phyloP scores from a whole-genome alignment of 345 rosid species.

The Aquilaria yunnanensis region DNA sequence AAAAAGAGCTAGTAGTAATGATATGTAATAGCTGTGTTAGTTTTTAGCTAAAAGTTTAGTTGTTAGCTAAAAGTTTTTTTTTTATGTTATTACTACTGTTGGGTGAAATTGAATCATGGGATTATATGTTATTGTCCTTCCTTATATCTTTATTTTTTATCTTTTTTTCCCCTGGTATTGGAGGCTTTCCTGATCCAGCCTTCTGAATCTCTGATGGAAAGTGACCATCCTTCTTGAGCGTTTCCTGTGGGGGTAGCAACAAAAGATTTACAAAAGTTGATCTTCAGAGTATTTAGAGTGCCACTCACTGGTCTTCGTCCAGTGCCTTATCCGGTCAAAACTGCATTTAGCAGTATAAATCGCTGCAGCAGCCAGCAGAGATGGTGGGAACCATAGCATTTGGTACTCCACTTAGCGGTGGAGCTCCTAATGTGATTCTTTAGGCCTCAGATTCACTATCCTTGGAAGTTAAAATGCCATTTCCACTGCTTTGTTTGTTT shows the following conservation, averaged over 20 bases:
- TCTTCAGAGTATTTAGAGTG: slow-evolving; percentile 40
- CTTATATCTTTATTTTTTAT: no score
- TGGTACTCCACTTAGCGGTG: slow-evolving; percentile 50
- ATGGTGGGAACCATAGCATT: slow-evolving; percentile 54
- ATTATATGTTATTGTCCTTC: no score
- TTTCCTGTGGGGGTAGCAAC: neutral
- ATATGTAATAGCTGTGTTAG: no score
- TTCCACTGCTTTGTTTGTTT: slow-evolving; percentile 16
- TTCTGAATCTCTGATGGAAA: slow-evolving; percentile 18
- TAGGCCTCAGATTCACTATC: no score
- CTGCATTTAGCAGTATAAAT: slow-evolving; percentile 58
- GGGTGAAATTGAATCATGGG: no score
- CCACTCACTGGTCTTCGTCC: slow-evolving; percentile 46
- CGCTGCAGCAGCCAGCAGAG: slow-evolving; percentile 62
- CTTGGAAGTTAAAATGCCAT: slow-evolving; percentile 12
- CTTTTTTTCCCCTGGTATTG: no score
- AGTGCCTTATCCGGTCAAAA: slow-evolving; percentile 27
- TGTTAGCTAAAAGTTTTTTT: no score
- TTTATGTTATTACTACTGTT: no score
- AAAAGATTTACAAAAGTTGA: slow-evolving; percentile 32
- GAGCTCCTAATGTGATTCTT: no score
- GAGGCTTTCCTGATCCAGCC: slow-evolving; percentile 17
- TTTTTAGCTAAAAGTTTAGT: no score
- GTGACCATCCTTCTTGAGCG: slow-evolving; percentile 20
- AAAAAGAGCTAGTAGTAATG: no score